Evolutionary conservation across 2,329 filamentous ascomycete species (phyloP), one percentile per base, ranked within the genome.

Genomic region (Tolypocladium capitatum): DNA sequence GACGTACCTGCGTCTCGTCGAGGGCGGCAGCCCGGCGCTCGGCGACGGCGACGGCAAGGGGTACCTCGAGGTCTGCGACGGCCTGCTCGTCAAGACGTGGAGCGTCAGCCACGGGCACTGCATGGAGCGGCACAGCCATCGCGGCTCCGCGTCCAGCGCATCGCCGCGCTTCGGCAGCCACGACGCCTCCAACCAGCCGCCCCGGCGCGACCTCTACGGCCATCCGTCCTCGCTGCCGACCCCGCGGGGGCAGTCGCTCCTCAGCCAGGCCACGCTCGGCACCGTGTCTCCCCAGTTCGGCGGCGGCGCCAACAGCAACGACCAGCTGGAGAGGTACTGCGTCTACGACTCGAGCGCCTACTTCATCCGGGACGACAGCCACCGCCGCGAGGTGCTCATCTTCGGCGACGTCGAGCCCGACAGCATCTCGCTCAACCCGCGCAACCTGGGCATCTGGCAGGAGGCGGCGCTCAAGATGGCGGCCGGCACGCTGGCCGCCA

Each of bases 341-440:
- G 84, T 89, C 1, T 84, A 87, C 51, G 88, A 96, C 62, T 94
- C 87, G 53, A 92, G 89, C 18, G 91, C 88, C 0, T 97, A 90
- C 65, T 97, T 98, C 64, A 85, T 98, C 53, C 84, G 87, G 34
- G 85, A 92, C 50, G 71, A 83, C 32, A 62, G 68, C 1, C 84
- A 80, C 0, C 76, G 78, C 1, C 76, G 76, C 31, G 91, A 98
- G 65, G 78, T 97, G 3, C 77, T 98, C 50, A 86, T 98, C 44
- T 97, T 96, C 61, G 92, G 92, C 18, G 92, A 98, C 55, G 86
- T 97, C 34, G 92, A 98, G 60, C 89, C 92, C 1, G 92, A 98
- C 64, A 83, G 81, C 9, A 67, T 97, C 27, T 94, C 88, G 0
- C 66, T 91, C 2, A 83, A 79, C 1, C 89, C 91, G 1, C 81